These are phyloP conservation scores for Fusarium sp. DNA, from an alignment of 2,329 filamentous ascomycete genomes.

Conservation along the genomic window DNA sequence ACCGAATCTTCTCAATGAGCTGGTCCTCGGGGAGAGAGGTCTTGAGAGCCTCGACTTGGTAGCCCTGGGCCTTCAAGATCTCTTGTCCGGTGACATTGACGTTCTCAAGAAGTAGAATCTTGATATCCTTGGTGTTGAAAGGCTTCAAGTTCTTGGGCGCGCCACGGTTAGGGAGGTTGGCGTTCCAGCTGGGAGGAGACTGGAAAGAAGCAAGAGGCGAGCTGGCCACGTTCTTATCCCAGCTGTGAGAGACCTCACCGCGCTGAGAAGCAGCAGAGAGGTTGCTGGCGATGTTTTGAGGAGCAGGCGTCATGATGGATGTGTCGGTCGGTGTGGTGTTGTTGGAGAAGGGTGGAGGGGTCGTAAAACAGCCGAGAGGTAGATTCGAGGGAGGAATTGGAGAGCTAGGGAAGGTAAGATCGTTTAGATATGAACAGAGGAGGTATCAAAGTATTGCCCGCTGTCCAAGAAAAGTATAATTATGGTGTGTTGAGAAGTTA, in stretches of 20 bases:
- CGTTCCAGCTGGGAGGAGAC: slow-evolving; percentile 75
- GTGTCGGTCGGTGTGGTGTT: slow-evolving; percentile 30
- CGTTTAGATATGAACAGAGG: background rate
- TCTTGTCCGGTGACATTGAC: slow-evolving; percentile 91
- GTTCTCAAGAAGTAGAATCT: slow-evolving; percentile 95
- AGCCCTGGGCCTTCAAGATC: slow-evolving; percentile 86
- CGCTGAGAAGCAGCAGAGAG: slow-evolving; percentile 52
- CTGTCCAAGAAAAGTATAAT: slow-evolving; percentile 1
- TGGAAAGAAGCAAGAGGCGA: slow-evolving; percentile 82
- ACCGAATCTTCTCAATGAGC: slow-evolving; percentile 97
- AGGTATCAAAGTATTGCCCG: slow-evolving; percentile 15
- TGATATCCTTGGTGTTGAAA: slow-evolving; percentile 95
- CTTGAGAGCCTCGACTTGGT: slow-evolving; percentile 95
- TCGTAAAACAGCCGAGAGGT: slow-evolving; percentile 13
- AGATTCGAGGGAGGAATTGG: slow-evolving; percentile 13
- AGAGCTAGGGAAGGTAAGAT: slow-evolving; percentile 9
- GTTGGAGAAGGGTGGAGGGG: slow-evolving; percentile 46
- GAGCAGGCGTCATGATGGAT: slow-evolving; percentile 57
- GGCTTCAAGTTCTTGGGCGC: slow-evolving; percentile 86
- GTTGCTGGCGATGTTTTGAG: slow-evolving; percentile 61
- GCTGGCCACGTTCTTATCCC: slow-evolving; percentile 72
- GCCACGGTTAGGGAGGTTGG: slow-evolving; percentile 55
- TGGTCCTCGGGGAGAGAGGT: slow-evolving; percentile 90
- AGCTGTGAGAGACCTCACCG: slow-evolving; percentile 66
- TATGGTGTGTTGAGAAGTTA: background rate